Percentiles rank a stretch among this genome's conserved stretches.
phyloP scores from a whole-genome alignment of 805 yeast species.

The Lipomyces spencermartinsiae region DNA sequence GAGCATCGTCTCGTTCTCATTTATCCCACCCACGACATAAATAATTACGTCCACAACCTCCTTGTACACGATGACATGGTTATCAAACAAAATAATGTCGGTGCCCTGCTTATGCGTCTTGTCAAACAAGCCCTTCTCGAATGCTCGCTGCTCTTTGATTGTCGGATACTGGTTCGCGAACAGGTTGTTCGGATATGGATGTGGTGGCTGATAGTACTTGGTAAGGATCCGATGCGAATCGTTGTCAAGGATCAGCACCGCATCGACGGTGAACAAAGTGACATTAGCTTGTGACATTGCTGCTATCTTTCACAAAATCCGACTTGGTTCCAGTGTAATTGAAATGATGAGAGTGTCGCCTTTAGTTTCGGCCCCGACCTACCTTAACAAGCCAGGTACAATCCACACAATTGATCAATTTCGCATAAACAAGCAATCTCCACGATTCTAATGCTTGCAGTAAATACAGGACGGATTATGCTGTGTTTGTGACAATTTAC shows the following conservation, averaged over 20 bases:
- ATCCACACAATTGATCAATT: neutral
- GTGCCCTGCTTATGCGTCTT: slow-evolving; percentile 83
- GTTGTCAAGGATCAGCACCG: slow-evolving; percentile 78
- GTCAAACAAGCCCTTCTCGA: slow-evolving; percentile 72
- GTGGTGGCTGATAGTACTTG: slow-evolving; percentile 80
- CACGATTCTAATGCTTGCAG: neutral
- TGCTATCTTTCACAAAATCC: neutral
- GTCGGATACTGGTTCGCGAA: slow-evolving; percentile 49
- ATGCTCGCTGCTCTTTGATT: slow-evolving; percentile 70
- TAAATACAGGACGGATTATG: neutral
- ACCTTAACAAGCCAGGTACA: neutral
- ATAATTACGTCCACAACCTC: slow-evolving; percentile 78
- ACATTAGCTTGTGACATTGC: slow-evolving; percentile 36
- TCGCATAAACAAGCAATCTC: neutral
- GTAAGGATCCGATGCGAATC: slow-evolving; percentile 82
- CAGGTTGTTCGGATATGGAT: slow-evolving; percentile 45
- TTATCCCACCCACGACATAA: slow-evolving; percentile 71
- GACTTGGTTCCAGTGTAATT: neutral
- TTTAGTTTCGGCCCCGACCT: neutral
- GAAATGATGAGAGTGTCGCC: slow-evolving; percentile 1
- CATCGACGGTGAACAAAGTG: slow-evolving; percentile 77
- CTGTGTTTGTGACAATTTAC: neutral
- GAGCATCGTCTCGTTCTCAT: slow-evolving; percentile 85
- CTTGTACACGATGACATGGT: slow-evolving; percentile 82
- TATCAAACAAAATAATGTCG: slow-evolving; percentile 81